phyloP scores from a whole-genome alignment of 2,329 filamentous ascomycete species.

The Paecilomyces sp. region DNA sequence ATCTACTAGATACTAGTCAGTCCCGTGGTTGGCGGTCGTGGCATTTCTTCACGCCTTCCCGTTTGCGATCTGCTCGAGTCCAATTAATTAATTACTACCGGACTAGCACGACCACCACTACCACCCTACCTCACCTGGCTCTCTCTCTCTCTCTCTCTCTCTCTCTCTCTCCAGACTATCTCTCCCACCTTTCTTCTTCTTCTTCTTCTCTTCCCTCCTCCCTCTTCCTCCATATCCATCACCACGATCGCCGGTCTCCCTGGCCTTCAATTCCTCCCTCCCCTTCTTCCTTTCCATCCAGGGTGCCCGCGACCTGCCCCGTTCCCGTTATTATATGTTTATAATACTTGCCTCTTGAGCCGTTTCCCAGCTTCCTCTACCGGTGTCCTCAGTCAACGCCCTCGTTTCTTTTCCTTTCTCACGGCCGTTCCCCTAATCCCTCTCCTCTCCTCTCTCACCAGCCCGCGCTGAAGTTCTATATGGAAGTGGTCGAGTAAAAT shows the following conservation, averaged over 20 bases:
- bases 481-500: constrained; percentile 14
- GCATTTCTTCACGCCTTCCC: not conserved
- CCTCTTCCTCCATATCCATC: constrained; percentile 3
- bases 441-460: not conserved
- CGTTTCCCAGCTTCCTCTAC: constrained; percentile 2
- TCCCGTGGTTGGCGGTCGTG: not conserved
- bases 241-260: not conserved
- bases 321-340: not conserved
- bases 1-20: not conserved
- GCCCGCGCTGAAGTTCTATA: not conserved
- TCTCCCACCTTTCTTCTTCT: not conserved
- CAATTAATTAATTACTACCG: no score
- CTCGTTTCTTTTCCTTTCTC: not conserved
- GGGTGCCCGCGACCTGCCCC: not conserved
- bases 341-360: not conserved
- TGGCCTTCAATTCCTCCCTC: not conserved
- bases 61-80: not conserved
- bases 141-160: no score
- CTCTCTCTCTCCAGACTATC: not conserved
- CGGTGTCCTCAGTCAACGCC: constrained; percentile 3
- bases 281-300: not conserved
- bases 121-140: no score
- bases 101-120: no score
- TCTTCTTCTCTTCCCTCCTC: not conserved
- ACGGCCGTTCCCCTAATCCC: constrained; percentile 1